Evolutionary conservation across 2,329 filamentous ascomycete species (phyloP), one percentile per base, ranked within the genome.

Genomic region (Ascochyta koolunga): DNA sequence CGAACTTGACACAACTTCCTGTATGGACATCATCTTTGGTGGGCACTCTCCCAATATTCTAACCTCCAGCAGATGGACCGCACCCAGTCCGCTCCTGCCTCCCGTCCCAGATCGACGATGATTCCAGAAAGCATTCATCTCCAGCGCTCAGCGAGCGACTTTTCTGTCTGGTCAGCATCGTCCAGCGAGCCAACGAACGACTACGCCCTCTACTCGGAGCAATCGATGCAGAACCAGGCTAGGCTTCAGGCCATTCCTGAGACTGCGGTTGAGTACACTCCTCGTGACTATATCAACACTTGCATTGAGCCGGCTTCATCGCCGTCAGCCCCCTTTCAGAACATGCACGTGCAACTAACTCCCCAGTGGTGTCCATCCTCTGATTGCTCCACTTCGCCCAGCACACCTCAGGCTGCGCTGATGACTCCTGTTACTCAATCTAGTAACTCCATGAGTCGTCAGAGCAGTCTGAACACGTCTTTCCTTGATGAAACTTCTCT

Each of bases 401-500:
- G 69, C 59, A 75, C 74, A 11, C 68, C 72, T 36, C 67, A 68
- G 37, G 69, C 71, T 60, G 68, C 68, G 58, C 64, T 73, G 54
- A 67, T 73, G 67, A 75, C 74, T 40, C 68, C 69, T 56, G 65
- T 75, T 63, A 73, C 72, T 67, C 64, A 68, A 38, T 66, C 71
- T 43, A 75, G 72, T 69, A 69, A 67, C 50, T 46, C 50, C 32
- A 77, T 81, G 78, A 80, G 78, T 64, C 76, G 79, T 63, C 71
- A 78, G 59, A 71, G 70, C 66, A 81, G 79, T 67, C 68, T 72
- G 62, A 75, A 74, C 64, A 68, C 72, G 38, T 70, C 70, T 52
- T 74, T 78, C 63, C 68, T 70, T 66, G 73, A 74, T 65, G 67
- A 70, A 31, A 41, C 47, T 56, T 56, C 47, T 50, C 66, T 78